Evolutionary conservation across 2,329 filamentous ascomycete genomes (phyloP), one percentile per base, ranked within the genome.

Genomic region (Penicillium decumbens): DNA sequence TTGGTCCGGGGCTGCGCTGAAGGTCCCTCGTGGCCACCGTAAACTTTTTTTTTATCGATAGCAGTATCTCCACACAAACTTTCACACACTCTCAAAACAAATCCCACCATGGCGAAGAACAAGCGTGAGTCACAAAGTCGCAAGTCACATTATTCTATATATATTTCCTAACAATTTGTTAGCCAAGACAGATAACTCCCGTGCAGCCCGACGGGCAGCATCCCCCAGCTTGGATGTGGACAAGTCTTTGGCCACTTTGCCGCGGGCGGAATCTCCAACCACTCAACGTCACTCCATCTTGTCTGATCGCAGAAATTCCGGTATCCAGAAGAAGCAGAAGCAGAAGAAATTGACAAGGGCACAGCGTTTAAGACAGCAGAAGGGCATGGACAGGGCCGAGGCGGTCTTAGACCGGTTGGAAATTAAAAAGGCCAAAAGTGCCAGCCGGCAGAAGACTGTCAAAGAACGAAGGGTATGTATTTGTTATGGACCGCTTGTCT

Each of bases 171-270:
- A 57, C 41, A 37, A 40, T 37, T n/a, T 24, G 32, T 20, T 53
- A 82, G 79, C 73, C 50, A 70, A 75, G 42, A 78, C 79, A 2
- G 56, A 74, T 13, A 79, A 79, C 61, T 83, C 81, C 43, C 80
- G 81, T 49, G 80, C 81, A 47, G 79, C 80, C 32, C 77, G 80
- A 55, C 75, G 81, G 58, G 80, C 75, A 53, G 73, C 70, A 45
- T 80, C 79, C 5, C 81, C 80, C 18, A 77, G 77, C 45, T 66
- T 79, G 54, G 66, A 79, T 53, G 61, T 77, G 41, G 75, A 80
- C 65, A 78, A 77, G 61, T 76, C 76, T 38, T 60, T 79, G 43
- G 72, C 63, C 48, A 64, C 71, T 38, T 61, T 66, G 58, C 72
- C 74, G 39, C 66, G 75, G 51, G 68, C 64, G 13, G 70, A 69